These are phyloP conservation scores for Pseudopyricularia javanii DNA, from an alignment of 2,329 filamentous ascomycete species.

Conservation along the genomic window DNA sequence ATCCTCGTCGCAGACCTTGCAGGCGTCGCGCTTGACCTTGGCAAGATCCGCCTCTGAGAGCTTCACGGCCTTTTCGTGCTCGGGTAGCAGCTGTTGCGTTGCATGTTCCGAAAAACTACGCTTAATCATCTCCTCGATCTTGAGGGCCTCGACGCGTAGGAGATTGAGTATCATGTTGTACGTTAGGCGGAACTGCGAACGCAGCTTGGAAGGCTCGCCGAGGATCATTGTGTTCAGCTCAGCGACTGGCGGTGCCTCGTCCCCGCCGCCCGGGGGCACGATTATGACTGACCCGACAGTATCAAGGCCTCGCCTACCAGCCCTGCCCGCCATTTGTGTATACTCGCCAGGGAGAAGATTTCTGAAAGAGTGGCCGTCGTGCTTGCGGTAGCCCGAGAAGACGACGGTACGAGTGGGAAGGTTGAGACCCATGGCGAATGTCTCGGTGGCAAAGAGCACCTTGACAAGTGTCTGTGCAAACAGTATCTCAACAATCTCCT, in stretches of 20 bases:
- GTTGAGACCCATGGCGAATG: conserved; percentile 97
- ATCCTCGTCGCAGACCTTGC: conserved; percentile 67
- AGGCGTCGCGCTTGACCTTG: conserved; percentile 78
- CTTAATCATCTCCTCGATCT: conserved; percentile 99
- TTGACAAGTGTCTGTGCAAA: conserved; percentile 95
- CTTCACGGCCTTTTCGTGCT: conserved; percentile 91
- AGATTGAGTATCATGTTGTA: conserved; percentile 99
- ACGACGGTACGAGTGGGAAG: conserved; percentile 91
- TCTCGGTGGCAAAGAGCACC: conserved; percentile 93
- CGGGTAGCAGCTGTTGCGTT: conserved; percentile 83
- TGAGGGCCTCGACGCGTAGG: conserved; percentile 85
- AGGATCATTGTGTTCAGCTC: conserved; percentile 89
- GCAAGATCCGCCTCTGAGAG: conserved; percentile 82
- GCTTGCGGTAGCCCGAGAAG: conserved; percentile 93
- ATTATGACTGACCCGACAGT: conserved; percentile 91
- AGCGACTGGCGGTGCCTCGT: conserved; percentile 77
- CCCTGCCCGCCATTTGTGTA: conserved; percentile 95
- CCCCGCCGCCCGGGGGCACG: conserved; percentile 64
- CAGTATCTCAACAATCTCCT: conserved; percentile 92
- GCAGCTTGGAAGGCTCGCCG: conserved; percentile 85
- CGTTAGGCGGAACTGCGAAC: conserved; percentile 90
- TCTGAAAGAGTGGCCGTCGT: conserved; percentile 84
- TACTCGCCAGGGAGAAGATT: conserved; percentile 92
- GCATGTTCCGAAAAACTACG: conserved; percentile 97
- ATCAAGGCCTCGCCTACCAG: conserved; percentile 84